phyloP scores from a whole-genome alignment of 495 filamentous ascomycete species.

The Penicillium pancosmium region DNA sequence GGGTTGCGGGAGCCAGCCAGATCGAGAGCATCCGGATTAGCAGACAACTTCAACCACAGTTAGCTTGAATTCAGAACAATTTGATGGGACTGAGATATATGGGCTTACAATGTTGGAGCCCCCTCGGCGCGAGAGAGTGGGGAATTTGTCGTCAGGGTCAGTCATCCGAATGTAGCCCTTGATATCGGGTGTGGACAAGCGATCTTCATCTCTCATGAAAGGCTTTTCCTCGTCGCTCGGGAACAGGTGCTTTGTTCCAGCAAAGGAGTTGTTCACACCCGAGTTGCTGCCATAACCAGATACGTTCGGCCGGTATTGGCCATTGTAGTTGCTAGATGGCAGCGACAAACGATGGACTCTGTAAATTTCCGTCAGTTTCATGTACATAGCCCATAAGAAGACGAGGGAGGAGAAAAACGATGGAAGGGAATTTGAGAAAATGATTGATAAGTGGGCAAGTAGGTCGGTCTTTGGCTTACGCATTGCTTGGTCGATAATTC shows the following conservation, averaged over 20 bases:
- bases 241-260: conserved; percentile 82
- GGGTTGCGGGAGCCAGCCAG: conserved; percentile 72
- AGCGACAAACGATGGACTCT: conserved; percentile 88
- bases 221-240: conserved; percentile 72
- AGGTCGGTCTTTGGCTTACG: conserved; percentile 36
- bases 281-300: conserved; percentile 45
- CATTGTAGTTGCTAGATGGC: conserved; percentile 69
- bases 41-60: conserved; percentile 63
- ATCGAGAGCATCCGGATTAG: conserved; percentile 80
- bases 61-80: conserved; percentile 7
- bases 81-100: background rate
- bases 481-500: conserved; percentile 38
- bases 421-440: no score
- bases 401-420: background rate
- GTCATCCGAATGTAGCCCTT: conserved; percentile 74
- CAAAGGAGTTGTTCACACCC: conserved; percentile 69
- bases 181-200: conserved; percentile 61
- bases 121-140: conserved; percentile 73
- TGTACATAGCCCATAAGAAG: background rate
- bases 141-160: conserved; percentile 79
- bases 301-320: conserved; percentile 56
- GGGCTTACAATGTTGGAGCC: conserved; percentile 68
- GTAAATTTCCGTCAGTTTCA: conserved; percentile 16
- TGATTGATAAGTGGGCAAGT: background rate
- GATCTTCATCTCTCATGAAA: conserved; percentile 49